phyloP scores from a whole-genome alignment of 805 yeast genomes.

The Yarrowia keelungensis region DNA sequence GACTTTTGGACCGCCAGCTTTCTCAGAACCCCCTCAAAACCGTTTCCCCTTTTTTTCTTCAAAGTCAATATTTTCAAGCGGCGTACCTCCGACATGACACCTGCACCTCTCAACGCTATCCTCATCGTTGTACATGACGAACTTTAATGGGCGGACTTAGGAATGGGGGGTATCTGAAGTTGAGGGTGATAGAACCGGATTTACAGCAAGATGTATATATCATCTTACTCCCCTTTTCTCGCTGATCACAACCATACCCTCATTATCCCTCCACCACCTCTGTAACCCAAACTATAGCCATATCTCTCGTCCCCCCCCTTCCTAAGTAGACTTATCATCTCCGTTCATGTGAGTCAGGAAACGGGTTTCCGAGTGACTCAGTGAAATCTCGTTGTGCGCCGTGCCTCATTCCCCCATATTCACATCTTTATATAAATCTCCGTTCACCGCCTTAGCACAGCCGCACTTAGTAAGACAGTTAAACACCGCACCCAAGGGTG shows the following conservation, averaged over 20 bases:
- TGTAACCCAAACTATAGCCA: no score
- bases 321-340: background rate
- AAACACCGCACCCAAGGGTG: background rate
- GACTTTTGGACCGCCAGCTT: no score
- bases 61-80: background rate
- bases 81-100: no score
- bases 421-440: background rate
- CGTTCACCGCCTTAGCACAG: background rate
- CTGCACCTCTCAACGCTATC: no score
- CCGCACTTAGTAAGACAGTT: slow-evolving; percentile 5
- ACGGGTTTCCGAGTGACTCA: background rate
- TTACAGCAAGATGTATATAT: background rate
- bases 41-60: no score
- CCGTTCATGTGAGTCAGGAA: background rate
- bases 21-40: no score
- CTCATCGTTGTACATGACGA: no score
- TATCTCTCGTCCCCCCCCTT: no score
- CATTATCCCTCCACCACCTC: background rate
- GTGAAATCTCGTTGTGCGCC: background rate
- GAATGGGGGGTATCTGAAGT: background rate
- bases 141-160: background rate
- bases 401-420: background rate
- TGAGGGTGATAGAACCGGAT: background rate
- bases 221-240: background rate
- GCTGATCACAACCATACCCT: background rate